Evolutionary conservation across 352 stramenopile species (phyloP).

Genomic region (Pythium sukuiense): DNA sequence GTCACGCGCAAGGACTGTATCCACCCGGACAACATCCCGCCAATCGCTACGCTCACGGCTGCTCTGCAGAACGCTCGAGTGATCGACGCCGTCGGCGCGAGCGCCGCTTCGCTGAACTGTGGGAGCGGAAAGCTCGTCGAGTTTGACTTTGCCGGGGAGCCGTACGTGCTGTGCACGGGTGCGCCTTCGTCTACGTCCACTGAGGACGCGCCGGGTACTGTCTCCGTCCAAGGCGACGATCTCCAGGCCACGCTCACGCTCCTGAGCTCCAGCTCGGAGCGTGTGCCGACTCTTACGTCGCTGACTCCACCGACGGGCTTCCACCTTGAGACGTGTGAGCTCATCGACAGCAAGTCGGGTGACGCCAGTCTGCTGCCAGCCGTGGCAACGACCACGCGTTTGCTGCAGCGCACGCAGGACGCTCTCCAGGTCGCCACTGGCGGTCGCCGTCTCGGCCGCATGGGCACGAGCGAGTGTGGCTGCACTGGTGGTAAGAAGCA

Average conservation of each 20-base stretch:
- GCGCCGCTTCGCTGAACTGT: background rate
- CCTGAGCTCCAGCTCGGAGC: conserved; percentile 13
- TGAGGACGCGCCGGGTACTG: background rate
- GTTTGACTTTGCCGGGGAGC: conserved; percentile 29
- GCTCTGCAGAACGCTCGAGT: conserved; percentile 31
- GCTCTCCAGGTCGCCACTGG: conserved; percentile 9
- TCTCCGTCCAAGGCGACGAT: conserved; percentile 23
- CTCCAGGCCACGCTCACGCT: conserved; percentile 21
- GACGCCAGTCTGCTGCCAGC: conserved; percentile 9
- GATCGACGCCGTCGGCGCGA: conserved; percentile 21
- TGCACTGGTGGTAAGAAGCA: conserved; percentile 28
- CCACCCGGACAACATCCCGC: conserved; percentile 25
- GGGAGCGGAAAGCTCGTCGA: conserved; percentile 24
- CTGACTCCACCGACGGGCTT: background rate
- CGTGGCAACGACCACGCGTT: background rate
- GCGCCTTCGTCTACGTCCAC: background rate
- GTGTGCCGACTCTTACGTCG: conserved; percentile 9
- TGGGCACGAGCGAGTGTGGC: conserved; percentile 10
- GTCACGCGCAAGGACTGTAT: conserved; percentile 29
- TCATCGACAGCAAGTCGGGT: background rate
- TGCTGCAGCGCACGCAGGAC: conserved; percentile 19
- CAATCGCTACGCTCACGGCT: conserved; percentile 23
- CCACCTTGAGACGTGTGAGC: conserved; percentile 4
- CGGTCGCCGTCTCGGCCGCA: conserved; percentile 1
- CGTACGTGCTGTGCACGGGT: conserved; percentile 23